Base-by-base conservation (phyloP, 768 basidiomycete genomes). In the Xanthoconium purpureum region DNA sequence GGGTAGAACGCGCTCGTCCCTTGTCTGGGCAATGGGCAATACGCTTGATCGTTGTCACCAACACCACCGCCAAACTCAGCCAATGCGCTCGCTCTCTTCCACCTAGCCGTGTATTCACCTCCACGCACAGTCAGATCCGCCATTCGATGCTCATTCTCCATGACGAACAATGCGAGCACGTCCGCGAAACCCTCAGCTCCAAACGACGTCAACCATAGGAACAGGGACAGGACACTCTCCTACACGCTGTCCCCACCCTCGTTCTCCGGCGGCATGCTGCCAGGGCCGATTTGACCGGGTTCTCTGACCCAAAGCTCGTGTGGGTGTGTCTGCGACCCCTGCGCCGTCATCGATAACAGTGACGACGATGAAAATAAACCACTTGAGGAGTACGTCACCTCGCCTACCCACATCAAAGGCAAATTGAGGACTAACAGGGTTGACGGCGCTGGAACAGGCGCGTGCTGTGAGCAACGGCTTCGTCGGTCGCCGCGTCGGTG, bases 31-130 rank as follows among this genome's bases (percentile, higher is more conserved):
- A 24, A 24, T 24, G 24, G 24, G 2, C 24, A 24, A 24, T 24
- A 14, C 28, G 40, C 24, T 2, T 28, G 20, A 43, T 6, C 24
- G 13, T 28, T 43, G 42, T 43, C 42, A 43, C 42, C 42, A 24
- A 87, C 57, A 73, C 82, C 56, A 75, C 77, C 6, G 60, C 69
- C 3, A 84, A 88, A 59, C 63, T 87, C 6, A 71, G 75, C 15
- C 76, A 75, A 0, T 88, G 83, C 59, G 76, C 78, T 48, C 66
- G 66, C 14, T 77, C 70, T 24, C 24, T 24, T 24, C 24, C 24
- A 4, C 24, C 2, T 24, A 24, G 24, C 24, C 24, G 28, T 67
- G 57, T n/a, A 24, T 56, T 15, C 54, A 53, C 18, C 10, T 47
- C 14, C 48, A 33, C 56, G 39, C 14, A 15, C 46, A 3, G 17